Conservation (phyloP, 345 rosid genomes). For the Citrus hindsii region DNA sequence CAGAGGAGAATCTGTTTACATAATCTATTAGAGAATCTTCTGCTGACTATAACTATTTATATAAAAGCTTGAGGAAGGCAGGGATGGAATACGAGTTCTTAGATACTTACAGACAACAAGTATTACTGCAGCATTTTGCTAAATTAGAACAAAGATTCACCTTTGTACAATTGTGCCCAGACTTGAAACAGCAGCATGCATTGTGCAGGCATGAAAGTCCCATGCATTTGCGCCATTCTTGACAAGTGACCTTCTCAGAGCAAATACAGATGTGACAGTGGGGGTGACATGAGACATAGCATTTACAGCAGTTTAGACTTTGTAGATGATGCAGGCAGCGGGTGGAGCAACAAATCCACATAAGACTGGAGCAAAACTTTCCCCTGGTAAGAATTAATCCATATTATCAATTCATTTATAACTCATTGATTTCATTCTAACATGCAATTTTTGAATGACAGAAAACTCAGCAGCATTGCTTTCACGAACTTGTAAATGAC, state of each 20-base stretch:
- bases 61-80: background rate
- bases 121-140: slow-evolving; percentile 1
- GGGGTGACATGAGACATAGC: background rate
- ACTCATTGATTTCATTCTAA: background rate
- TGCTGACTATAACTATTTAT: background rate
- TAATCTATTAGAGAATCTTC: background rate
- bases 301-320: slow-evolving; percentile 10
- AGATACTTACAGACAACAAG: slow-evolving; percentile 19
- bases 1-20: background rate
- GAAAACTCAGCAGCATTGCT: background rate
- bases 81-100: background rate
- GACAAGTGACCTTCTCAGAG: background rate
- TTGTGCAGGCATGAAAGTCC: slow-evolving; percentile 9
- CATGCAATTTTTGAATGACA: background rate
- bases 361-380: slow-evolving; percentile 12
- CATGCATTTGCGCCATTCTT: slow-evolving; percentile 6
- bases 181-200: slow-evolving; percentile 10
- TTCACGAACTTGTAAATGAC: background rate
- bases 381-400: slow-evolving; percentile 9
- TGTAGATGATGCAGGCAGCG: background rate
- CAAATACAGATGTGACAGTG: slow-evolving; percentile 3
- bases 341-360: slow-evolving; percentile 23
- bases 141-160: slow-evolving; percentile 22
- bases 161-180: slow-evolving; percentile 1
- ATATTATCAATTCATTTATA: background rate